phyloP scores from a whole-genome alignment of 2,329 filamentous ascomycete genomes.

The Huntiella abstrusa region DNA sequence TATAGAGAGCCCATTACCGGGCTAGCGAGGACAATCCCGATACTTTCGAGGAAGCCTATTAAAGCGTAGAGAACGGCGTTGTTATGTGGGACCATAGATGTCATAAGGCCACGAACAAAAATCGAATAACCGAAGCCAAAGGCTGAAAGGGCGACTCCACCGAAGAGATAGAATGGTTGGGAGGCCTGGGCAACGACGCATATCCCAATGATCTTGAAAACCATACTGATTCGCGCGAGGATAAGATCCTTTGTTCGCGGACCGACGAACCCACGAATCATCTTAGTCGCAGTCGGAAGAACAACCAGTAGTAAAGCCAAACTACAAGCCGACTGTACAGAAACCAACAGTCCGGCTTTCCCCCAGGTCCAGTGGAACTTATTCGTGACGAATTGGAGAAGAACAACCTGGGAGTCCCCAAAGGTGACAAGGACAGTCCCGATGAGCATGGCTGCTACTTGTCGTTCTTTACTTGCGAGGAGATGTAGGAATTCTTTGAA shows the following conservation, averaged over 20 bases:
- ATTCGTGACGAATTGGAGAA: constrained; percentile 16
- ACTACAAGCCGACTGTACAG: constrained; percentile 9
- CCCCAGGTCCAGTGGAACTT: constrained; percentile 14
- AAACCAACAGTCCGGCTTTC: constrained; percentile 9
- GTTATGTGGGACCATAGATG: constrained; percentile 12
- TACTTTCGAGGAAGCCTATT: constrained; percentile 12
- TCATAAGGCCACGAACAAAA: constrained; percentile 12
- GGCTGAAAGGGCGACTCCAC: constrained; percentile 8
- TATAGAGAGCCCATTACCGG: constrained; percentile 13
- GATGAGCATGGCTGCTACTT: constrained; percentile 9
- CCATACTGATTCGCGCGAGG: constrained; percentile 12
- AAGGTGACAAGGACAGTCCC: constrained; percentile 9
- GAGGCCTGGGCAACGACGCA: constrained; percentile 7
- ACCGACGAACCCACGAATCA: constrained; percentile 2
- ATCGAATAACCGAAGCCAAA: constrained; percentile 11
- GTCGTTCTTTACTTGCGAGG: constrained; percentile 6
- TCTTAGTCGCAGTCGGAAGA: constrained; percentile 3
- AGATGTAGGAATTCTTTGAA: constrained; percentile 7
- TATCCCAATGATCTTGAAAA: constrained; percentile 12
- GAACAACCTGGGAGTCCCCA: constrained; percentile 11
- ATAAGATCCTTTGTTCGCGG: constrained; percentile 10
- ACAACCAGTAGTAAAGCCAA: constrained; percentile 7
- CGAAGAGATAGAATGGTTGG: constrained; percentile 7
- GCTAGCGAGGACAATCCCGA: constrained; percentile 12
- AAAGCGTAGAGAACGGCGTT: constrained; percentile 12